Evolutionary conservation across 805 yeast genomes (phyloP), one percentile per base, ranked within the genome.

Genomic region (Yamadazyma sp.): DNA sequence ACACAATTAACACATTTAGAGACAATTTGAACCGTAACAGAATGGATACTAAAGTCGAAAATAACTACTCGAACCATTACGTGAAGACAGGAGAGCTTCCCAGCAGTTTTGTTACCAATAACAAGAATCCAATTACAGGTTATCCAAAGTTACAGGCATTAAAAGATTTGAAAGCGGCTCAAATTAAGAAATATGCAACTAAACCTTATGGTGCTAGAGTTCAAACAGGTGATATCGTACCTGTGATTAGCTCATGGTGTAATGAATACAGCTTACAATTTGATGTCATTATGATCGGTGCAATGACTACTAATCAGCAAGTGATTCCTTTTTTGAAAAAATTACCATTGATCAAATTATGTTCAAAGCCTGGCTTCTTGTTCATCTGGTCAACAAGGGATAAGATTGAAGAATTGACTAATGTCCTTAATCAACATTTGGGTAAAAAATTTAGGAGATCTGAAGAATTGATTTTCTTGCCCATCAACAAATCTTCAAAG

Each of bases 281-380:
- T 57, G 96, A 89, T 54, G 95, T 87, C 8, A 83, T 91, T 10
- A 86, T 91, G 95, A 78, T 89, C 36, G 95, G 95, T 1, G 91
- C 93, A 3, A 65, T 91, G 33, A 75, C 82, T 1, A 89, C 84
- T 44, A 79, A 82, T 50, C 88, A 80, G 50, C 72, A 83, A 36
- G 64, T 84, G 13, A 68, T 75, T 28, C 83, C 86, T 0, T 48
- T 81, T 2, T 62, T 89, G 16, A 60, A 73, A 1, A 75, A 73
- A 44, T 60, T 88, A 29, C 95, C 96, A 0, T 64, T 89, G 4
- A 81, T 78, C 43, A 78, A 69, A 49, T 62, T 89, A 21, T 78
- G 93, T 36, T 74, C 95, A 1, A 82, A 82, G 44, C 96, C 97
- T 0, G 95, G 96, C 1, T 81, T 87, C 42, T 54, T 88, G 17